These are phyloP conservation scores for Carpinus viminea DNA, from an alignment of 306 rosid genomes.

Conservation along the genomic window DNA sequence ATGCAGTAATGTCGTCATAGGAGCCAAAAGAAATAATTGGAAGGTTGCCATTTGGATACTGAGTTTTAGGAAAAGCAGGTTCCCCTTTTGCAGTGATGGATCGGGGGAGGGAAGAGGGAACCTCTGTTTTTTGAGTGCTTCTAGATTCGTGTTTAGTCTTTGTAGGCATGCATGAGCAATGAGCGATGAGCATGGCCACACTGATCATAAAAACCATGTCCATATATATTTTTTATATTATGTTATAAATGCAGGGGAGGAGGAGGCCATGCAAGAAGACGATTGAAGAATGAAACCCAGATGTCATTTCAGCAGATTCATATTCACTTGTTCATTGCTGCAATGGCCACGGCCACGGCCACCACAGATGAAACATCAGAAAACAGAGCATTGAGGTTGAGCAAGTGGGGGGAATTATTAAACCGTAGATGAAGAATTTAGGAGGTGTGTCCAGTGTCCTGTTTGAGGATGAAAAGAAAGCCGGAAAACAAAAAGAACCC, in stretches of 20 bases:
- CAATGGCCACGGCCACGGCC: no score
- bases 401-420: conserved; percentile 21
- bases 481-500: conserved; percentile 64
- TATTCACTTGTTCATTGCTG: not conserved
- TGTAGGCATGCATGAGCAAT: conserved; percentile 3
- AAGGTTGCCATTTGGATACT: conserved; percentile 25
- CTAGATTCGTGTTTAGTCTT: conserved; percentile 43
- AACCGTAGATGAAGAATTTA: not conserved
- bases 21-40: conserved; percentile 10
- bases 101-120: conserved; percentile 16
- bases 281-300: no score
- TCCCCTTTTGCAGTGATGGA: conserved; percentile 45
- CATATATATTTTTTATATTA: not conserved
- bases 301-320: no score
- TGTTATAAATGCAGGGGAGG: no score
- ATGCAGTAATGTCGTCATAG: not conserved
- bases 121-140: conserved; percentile 30
- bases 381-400: conserved; percentile 11
- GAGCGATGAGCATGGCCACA: no score
- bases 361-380: conserved; percentile 9
- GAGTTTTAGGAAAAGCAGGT: conserved; percentile 34
- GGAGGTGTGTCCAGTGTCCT: conserved; percentile 30
- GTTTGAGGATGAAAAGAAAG: conserved; percentile 44
- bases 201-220: conserved; percentile 15
- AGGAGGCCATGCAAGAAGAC: no score